Percentiles rank a stretch among this genome's conserved stretches.
Evolutionary conservation across 2,329 filamentous ascomycete species (phyloP).

Genomic region (Neofusicoccum cordaticola): DNA sequence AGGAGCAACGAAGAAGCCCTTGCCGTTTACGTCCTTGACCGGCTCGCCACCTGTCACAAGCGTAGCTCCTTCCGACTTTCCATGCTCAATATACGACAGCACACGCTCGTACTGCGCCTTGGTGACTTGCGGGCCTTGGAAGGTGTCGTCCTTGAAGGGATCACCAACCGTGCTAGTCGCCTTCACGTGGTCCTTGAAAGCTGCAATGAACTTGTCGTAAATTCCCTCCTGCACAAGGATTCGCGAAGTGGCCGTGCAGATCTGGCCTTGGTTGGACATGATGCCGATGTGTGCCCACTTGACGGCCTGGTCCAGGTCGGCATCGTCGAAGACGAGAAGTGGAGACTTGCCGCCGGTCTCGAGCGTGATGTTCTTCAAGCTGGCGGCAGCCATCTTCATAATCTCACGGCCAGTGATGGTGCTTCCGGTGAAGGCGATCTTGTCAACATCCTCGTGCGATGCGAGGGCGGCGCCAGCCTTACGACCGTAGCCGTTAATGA

Average conservation of each 20-base stretch:
- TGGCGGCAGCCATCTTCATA: slow-evolving; percentile 53
- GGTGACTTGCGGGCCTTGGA: slow-evolving; percentile 63
- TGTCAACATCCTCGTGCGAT: slow-evolving; percentile 57
- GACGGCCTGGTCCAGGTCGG: slow-evolving; percentile 44
- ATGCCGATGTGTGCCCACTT: slow-evolving; percentile 43
- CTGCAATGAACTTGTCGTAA: slow-evolving; percentile 54
- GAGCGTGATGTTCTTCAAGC: slow-evolving; percentile 58
- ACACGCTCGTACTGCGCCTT: slow-evolving; percentile 63
- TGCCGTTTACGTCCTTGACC: slow-evolving; percentile 25
- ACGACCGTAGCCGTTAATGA: slow-evolving; percentile 56
- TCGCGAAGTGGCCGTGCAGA: slow-evolving; percentile 46
- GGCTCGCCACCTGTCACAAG: slow-evolving; percentile 51
- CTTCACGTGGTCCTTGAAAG: slow-evolving; percentile 47
- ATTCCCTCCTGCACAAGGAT: slow-evolving; percentile 61
- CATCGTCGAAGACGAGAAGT: slow-evolving; percentile 56
- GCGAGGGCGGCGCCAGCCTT: slow-evolving; percentile 59
- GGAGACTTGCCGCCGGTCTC: slow-evolving; percentile 64
- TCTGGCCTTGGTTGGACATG: slow-evolving; percentile 55
- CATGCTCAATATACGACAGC: slow-evolving; percentile 55
- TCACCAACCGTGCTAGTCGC: slow-evolving; percentile 37
- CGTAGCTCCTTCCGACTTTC: slow-evolving; percentile 52
- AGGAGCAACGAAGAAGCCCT: slow-evolving; percentile 58
- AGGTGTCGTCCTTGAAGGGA: slow-evolving; percentile 35
- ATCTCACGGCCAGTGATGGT: slow-evolving; percentile 59
- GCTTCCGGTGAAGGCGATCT: slow-evolving; percentile 64